Percentiles rank a stretch among this genome's conserved stretches.
Evolutionary conservation across 108 stramenopile genomes (phyloP).

Genomic region (Nannochloropsis granulata): DNA sequence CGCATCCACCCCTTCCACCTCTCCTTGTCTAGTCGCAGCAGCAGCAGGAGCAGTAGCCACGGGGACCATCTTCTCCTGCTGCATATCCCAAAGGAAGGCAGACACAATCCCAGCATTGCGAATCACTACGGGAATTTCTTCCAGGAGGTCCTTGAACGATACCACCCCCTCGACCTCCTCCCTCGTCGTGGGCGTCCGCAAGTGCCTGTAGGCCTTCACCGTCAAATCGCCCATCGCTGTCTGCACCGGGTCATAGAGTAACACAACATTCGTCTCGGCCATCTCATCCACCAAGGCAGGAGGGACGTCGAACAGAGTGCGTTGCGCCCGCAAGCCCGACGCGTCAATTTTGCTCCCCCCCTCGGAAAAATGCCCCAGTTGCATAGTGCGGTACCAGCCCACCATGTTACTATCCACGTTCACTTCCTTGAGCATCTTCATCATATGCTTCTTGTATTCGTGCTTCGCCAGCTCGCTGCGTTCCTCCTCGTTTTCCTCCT

Average conservation of each 20-base stretch:
- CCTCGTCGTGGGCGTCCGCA: conserved; percentile 30
- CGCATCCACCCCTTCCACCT: conserved; percentile 55
- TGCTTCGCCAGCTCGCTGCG: conserved; percentile 53
- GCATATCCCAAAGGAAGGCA: conserved; percentile 61
- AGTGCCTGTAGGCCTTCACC: conserved; percentile 74
- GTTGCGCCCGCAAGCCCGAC: background rate
- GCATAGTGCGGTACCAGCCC: conserved; percentile 97
- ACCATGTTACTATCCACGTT: conserved; percentile 97
- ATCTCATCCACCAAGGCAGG: conserved; percentile 58
- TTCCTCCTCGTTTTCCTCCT: conserved; percentile 45
- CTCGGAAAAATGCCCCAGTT: conserved; percentile 84
- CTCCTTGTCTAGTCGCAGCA: background rate
- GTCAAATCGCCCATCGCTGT: conserved; percentile 67
- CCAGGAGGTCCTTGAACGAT: conserved; percentile 65
- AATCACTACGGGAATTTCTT: conserved; percentile 74
- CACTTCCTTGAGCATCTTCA: conserved; percentile 91
- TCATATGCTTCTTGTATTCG: conserved; percentile 90
- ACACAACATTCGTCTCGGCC: conserved; percentile 76
- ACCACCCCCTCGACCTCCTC: conserved; percentile 50
- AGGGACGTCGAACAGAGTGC: background rate
- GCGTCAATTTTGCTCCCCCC: background rate
- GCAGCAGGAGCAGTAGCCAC: background rate
- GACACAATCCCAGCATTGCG: conserved; percentile 65
- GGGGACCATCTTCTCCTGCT: conserved; percentile 29
- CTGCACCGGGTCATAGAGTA: conserved; percentile 92